Evolutionary conservation across 371 early-diverging fungal species (phyloP).

Genomic region (Mortierella sp.): DNA sequence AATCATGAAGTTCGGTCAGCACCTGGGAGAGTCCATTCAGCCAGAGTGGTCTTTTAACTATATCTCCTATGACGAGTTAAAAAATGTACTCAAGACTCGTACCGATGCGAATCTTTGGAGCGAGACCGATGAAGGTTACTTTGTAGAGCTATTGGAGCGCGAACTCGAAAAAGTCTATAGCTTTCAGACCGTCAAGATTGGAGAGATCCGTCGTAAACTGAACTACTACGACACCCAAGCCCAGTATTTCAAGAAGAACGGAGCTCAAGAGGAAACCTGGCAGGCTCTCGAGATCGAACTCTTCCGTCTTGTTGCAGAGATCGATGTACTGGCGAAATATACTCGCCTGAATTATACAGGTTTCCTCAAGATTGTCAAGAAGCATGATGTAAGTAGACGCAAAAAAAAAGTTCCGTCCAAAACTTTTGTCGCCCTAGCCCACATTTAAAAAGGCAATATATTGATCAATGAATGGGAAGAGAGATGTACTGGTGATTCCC

Average conservation of each 20-base stretch:
- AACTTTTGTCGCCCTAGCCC: neutral
- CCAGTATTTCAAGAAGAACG: slow-evolving; percentile 71
- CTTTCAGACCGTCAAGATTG: slow-evolving; percentile 92
- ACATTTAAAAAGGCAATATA: neutral
- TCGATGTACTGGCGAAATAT: slow-evolving; percentile 95
- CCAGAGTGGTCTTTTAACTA: slow-evolving; percentile 92
- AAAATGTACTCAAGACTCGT: slow-evolving; percentile 77
- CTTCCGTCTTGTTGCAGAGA: slow-evolving; percentile 87
- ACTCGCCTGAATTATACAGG: slow-evolving; percentile 97
- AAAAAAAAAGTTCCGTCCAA: neutral
- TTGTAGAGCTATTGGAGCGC: slow-evolving; percentile 88
- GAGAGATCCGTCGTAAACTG: slow-evolving; percentile 88
- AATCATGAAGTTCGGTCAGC: slow-evolving; percentile 91
- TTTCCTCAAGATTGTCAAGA: slow-evolving; percentile 97
- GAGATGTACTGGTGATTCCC: too few relatives aligned
- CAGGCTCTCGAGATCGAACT: slow-evolving; percentile 85
- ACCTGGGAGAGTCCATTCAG: slow-evolving; percentile 78
- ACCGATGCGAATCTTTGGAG: slow-evolving; percentile 59
- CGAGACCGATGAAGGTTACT: slow-evolving; percentile 85
- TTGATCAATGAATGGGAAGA: too few relatives aligned
- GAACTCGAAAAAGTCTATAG: slow-evolving; percentile 94
- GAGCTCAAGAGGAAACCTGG: slow-evolving; percentile 68
- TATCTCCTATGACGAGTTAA: slow-evolving; percentile 87
- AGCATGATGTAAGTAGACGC: slow-evolving; percentile 86
- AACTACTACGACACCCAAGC: slow-evolving; percentile 78